These are phyloP conservation scores for Talaromyces sp. DNA, from an alignment of 2,329 filamentous ascomycete species.

Conservation along the genomic window DNA sequence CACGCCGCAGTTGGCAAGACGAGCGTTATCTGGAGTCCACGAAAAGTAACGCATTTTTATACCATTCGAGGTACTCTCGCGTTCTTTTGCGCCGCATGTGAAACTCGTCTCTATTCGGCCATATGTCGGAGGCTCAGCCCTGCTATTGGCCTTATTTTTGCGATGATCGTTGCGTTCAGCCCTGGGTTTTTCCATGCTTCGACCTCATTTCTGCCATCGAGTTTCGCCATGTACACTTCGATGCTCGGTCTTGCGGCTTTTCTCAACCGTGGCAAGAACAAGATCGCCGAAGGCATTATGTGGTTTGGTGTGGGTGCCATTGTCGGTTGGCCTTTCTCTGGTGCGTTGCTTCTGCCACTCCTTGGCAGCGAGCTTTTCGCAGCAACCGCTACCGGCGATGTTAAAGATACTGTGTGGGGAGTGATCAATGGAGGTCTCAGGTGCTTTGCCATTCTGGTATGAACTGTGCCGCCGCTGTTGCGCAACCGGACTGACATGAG, in stretches of 20 bases:
- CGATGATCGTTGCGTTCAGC: slow-evolving; percentile 69
- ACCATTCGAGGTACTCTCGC: slow-evolving; percentile 72
- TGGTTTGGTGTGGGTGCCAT: slow-evolving; percentile 85
- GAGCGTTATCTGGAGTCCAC: slow-evolving; percentile 48
- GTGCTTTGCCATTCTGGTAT: slow-evolving; percentile 63
- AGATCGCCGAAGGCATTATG: slow-evolving; percentile 75
- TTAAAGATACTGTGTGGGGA: slow-evolving; percentile 56
- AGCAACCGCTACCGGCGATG: slow-evolving; percentile 46
- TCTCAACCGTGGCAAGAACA: slow-evolving; percentile 81
- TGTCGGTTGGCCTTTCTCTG: slow-evolving; percentile 91
- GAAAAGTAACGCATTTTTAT: slow-evolving; percentile 69
- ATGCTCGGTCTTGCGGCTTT: slow-evolving; percentile 85
- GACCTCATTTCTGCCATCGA: slow-evolving; percentile 80
- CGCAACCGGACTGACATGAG: slow-evolving; percentile 19
- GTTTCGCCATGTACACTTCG: slow-evolving; percentile 91
- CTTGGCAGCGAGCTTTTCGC: slow-evolving; percentile 67
- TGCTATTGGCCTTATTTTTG: slow-evolving; percentile 77
- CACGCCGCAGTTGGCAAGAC: slow-evolving; percentile 69
- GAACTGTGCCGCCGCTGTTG: slow-evolving; percentile 22
- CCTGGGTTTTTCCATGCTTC: slow-evolving; percentile 93
- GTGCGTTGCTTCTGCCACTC: slow-evolving; percentile 74
- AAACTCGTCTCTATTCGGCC: slow-evolving; percentile 73
- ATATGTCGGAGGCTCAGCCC: slow-evolving; percentile 72
- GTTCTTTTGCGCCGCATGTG: slow-evolving; percentile 69
- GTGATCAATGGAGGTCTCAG: slow-evolving; percentile 62